Evolutionary conservation across 2,329 filamentous ascomycete species (phyloP).

Genomic region (Coniella lustricola): DNA sequence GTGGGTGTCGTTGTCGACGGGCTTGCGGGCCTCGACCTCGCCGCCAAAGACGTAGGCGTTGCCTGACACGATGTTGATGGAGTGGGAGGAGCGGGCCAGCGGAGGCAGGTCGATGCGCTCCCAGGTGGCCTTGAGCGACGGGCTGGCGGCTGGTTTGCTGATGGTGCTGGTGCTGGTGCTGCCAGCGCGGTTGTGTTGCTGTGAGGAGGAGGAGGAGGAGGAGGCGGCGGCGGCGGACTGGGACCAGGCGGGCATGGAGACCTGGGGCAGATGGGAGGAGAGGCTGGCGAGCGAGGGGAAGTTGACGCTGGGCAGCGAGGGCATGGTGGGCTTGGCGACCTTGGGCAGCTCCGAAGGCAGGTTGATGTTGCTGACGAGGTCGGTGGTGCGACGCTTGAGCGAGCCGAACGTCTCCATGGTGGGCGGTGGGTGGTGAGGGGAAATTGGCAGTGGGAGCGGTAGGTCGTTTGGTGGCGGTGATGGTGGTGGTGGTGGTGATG

Average conservation of each 20-base stretch:
- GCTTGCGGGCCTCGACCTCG: conserved; percentile 55
- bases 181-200: no score
- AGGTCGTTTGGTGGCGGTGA: no score
- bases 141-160: conserved; percentile 18
- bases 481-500: no score
- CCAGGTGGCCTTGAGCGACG: conserved; percentile 49
- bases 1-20: conserved; percentile 67
- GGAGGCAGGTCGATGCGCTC: conserved; percentile 47
- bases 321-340: conserved; percentile 18
- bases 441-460: no score
- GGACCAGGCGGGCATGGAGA: conserved; percentile 20
- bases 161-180: not conserved
- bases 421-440: no score
- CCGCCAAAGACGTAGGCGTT: conserved; percentile 67
- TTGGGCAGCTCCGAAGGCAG: conserved; percentile 20
- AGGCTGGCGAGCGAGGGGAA: conserved; percentile 20
- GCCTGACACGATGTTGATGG: conserved; percentile 51
- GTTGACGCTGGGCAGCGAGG: conserved; percentile 18
- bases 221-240: conserved; percentile 14
- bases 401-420: no score
- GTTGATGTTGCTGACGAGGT: conserved; percentile 5
- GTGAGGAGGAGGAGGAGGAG: conserved; percentile 14
- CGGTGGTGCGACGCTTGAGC: not conserved
- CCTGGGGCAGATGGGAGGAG: conserved; percentile 20
- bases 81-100: conserved; percentile 68